Percentiles rank a stretch among this genome's conserved stretches.
phyloP scores from a whole-genome alignment of 2,329 filamentous ascomycete species.

The Calonectria naviculata region DNA sequence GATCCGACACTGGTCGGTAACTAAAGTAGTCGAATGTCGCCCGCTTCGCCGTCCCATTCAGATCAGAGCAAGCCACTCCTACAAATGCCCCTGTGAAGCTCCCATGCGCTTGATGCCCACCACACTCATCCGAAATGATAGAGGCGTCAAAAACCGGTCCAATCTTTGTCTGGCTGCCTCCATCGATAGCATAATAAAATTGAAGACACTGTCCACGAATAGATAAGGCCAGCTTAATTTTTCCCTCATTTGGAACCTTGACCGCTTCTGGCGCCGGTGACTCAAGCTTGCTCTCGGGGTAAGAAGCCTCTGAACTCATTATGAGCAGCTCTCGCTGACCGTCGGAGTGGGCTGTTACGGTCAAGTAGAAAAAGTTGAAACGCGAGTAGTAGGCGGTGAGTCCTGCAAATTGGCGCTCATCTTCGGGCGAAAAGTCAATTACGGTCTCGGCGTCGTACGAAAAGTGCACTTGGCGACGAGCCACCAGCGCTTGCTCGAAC shows the following conservation, averaged over 20 bases:
- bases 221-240: constrained; percentile 61
- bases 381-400: constrained; percentile 72
- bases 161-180: constrained; percentile 56
- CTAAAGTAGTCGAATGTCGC: constrained; percentile 64
- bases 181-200: constrained; percentile 66
- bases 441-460: constrained; percentile 70
- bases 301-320: constrained; percentile 66
- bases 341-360: constrained; percentile 66
- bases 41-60: constrained; percentile 60
- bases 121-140: constrained; percentile 71
- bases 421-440: constrained; percentile 62
- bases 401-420: constrained; percentile 71
- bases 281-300: constrained; percentile 60
- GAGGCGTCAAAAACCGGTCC: constrained; percentile 69
- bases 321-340: constrained; percentile 69
- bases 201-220: constrained; percentile 64
- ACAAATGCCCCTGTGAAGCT: constrained; percentile 74
- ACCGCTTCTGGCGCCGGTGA: constrained; percentile 56
- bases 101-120: constrained; percentile 69
- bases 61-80: constrained; percentile 65
- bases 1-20: constrained; percentile 60
- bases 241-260: constrained; percentile 64
- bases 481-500: constrained; percentile 69
- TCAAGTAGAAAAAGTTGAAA: constrained; percentile 74
- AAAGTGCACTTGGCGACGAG: constrained; percentile 67